Evolutionary conservation across 805 yeast genomes (phyloP), one percentile per base, ranked within the genome.

Genomic region (Sungouiella thailandica): DNA sequence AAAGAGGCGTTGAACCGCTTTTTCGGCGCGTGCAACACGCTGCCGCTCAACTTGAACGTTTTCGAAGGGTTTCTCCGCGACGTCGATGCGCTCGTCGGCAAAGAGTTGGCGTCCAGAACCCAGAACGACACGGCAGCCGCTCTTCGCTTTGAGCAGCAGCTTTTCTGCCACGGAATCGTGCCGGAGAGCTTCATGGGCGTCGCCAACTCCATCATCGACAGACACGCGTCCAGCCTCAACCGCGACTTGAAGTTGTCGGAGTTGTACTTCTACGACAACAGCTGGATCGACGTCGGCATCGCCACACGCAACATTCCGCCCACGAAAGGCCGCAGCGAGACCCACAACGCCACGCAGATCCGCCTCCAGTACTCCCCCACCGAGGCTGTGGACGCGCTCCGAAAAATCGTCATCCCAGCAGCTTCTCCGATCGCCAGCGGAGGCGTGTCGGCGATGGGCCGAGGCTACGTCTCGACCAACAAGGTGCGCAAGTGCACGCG

Each of bases 31-130:
- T 58, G 72, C 39, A 60, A 60, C 34, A 60, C 70, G 36, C 66
- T 79, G 10, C 83, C 85, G 2, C 65, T 78, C 18, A 70, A 74
- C 16, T 54, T 83, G 29, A 70, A 64, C 17, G 59, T 63, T 23
- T 78, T 79, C 50, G 88, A 82, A 44, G 71, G 68, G 27, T 80
- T 77, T 47, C 57, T 82, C 37, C 57, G 71, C n/a, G 83, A 78
- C 32, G 70, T 80, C 19, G 86, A 69, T 62, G 46, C 52, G 5
- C 46, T 47, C 30, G 53, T 66, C 6, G 45, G 50, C 11, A 56
- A 56, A 22, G 70, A 65, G 35, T 25, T 54, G 34, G 37, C 43
- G n/a, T 31, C 44, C 10, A 23, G 31, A 5, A 32, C 30, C 2
- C 26, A 15, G 8, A 37, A 34, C 32, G 57, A 53, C 11, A 52